Evolutionary conservation across 2,329 filamentous ascomycete species (phyloP), one percentile per base, ranked within the genome.

Genomic region (Pochonia chlamydosporia): DNA sequence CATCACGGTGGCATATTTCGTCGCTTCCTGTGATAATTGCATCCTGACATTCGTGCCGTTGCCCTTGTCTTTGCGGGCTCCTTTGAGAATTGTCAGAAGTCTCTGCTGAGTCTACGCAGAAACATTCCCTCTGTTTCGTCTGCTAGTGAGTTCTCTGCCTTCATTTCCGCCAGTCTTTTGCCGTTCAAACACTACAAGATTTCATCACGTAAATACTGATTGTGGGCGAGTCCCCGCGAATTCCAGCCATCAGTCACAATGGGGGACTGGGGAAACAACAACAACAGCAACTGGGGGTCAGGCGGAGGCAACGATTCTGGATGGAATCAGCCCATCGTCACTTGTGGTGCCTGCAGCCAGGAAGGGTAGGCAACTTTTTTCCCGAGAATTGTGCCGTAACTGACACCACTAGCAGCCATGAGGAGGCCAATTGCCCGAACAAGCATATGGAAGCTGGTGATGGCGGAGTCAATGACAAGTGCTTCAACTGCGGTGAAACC

Each of bases 401-500:
- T 50, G 10, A 50, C 40, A 36, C 16, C 11, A 18, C 7, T 21
- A 5, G 18, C 24, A 51, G 49, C 8, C 46, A 51, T 41, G 49
- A 51, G 13, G 46, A 44, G 9, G 25, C 43, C 7, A 40, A 18
- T n/a, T 51, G 49, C 39, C 49, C 46, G 11, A 49, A 49, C 40
- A 33, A 51, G 31, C 46, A 51, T 33, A 39, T 16, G 25, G 47
- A 8, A 14, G 4, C 25, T n/a, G 43, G 31, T 3, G 31, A 46
- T 11, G 43, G 16, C n/a, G 40, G n/a, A n/a, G 14, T 44, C 39
- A 54, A 60, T 28, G 56, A 59, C 31, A 64, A 65, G 40, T 69
- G 65, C 50, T 67, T 67, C 47, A 59, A 60, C 23, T 70, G 67
- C 36, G 63, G 63, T n/a, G 59, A 69, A 44, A 36, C 55, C 40